Evolutionary conservation across 768 basidiomycete genomes (phyloP), one percentile per base, ranked within the genome.

Genomic region (Boletus fagicola): DNA sequence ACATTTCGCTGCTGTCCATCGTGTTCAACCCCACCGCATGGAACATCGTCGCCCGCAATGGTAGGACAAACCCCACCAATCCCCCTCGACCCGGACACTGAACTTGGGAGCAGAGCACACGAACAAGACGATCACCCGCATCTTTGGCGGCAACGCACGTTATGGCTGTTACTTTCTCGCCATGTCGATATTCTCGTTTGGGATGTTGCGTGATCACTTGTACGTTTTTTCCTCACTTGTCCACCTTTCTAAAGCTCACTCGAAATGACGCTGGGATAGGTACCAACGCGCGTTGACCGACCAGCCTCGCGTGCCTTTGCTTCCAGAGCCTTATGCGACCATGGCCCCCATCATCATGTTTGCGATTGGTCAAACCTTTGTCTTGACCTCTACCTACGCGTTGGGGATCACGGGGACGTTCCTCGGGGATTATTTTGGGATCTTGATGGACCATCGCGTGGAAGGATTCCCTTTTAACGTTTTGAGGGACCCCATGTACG

Each of bases 391-490:
- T 31, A 97, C 94, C 5, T 97, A 86, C 83, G 86, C 90, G 0
- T 76, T 99, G 6, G 96, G 96, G 2, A 75, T 98, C 65, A 98
- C 96, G 3, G 96, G 95, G 38, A 97, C 94, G 2, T 97, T 94
- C 78, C 78, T 92, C 46, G 90, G 76, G 1, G 90, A 90, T 68
- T 92, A 92, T 68, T 92, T 93, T 62, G 91, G 89, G 4, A 90
- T 92, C 58, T 74, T 91, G 61, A 94, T 89, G 93, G 86, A 92
- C 66, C 79, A 87, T 58, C 80, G 91, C 51, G 94, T 98, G n/a
- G 88, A 94, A 66, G 88, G 90, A 70, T 99, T 99, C 78, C 96
- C 96, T 0, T 99, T 98, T 80, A 96, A 96, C 69, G 81, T 97
- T 47, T 79, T 95, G 42, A 79, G 83, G 20, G 88, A 97, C 72